Base-by-base conservation (phyloP, 2,329 filamentous ascomycete genomes). In the Ophiostoma ulmi region DNA sequence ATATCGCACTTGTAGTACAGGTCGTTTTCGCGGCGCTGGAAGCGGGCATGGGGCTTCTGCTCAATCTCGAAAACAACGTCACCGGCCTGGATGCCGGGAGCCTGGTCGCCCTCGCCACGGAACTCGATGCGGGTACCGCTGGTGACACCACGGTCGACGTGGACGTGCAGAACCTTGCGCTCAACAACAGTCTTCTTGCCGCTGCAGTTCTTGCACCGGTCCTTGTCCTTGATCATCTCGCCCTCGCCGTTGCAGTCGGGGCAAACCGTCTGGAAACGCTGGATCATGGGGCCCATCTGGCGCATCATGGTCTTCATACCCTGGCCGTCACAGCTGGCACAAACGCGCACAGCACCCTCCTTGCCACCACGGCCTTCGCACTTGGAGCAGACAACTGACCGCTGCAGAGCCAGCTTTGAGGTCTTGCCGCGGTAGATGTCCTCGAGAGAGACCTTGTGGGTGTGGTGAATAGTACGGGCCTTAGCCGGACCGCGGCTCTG, bases 251-350 rank as follows among this genome's bases (percentile, higher is more conserved):
- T 94, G 80, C 95, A 99, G 83, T 99, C 96, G 38, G 94, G 92
- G 87, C 95, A 99, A 77, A 97, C 94, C 39, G 94, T 98, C 86
- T 99, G 95, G 89, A 99, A 99, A 72, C 95, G 92, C 84, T 99
- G 96, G 76, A 99, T 98, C 95, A 99, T 99, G 72, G 95, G 95
- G 69, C 95, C 95, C 94, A 99, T 98, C 83, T 99, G 95, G 79
- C 96, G 91, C 95, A 99, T 97, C 94, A 99, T 98, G 58, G 92
- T 97, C 91, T 98, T 98, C 92, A 97, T 97, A 81, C 95, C 95
- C 74, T 91, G 88, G 75, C 95, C 95, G 77, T 97, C 93, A 81
- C 95, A 99, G 78, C 93, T 91, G 58, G 88, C 79, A 82, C 95
- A 99, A 77, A 91, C 92, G 84, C 94, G 94, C 75, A 98, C 94